These are phyloP conservation scores for Phylloporus rhodoxanthus DNA, from an alignment of 768 basidiomycete species.

Conservation along the genomic window DNA sequence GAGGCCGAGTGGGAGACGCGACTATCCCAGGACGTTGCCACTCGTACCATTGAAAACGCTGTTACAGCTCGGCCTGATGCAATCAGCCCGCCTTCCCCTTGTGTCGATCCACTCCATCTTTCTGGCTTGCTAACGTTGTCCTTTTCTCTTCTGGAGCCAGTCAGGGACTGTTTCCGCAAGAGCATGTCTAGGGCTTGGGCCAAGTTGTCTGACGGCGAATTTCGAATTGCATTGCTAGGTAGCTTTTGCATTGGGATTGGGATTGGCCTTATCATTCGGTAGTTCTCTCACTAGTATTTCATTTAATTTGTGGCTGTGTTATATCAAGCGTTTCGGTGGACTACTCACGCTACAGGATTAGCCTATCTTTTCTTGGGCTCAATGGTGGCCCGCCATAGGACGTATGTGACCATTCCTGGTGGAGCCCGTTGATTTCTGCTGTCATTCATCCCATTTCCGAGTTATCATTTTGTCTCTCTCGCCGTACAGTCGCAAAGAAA, in stretches of 20 bases:
- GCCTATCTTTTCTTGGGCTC: too few species aligned
- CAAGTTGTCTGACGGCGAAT: constrained; percentile 24
- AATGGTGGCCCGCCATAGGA: too few species aligned
- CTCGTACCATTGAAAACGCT: constrained; percentile 39
- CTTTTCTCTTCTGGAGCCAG: constrained; percentile 52
- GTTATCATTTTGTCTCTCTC: neutral
- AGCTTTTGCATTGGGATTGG: constrained; percentile 44
- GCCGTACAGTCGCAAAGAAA: too few species aligned
- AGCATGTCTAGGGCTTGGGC: constrained; percentile 18
- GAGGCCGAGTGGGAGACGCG: constrained; percentile 58
- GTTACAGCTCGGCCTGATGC: constrained; percentile 15
- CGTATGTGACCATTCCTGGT: constrained; percentile 36
- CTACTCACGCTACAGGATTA: constrained; percentile 18
- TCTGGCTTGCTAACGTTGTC: constrained; percentile 59
- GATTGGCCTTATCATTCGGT: constrained; percentile 35
- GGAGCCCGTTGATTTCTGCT: constrained; percentile 16
- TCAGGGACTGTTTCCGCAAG: constrained; percentile 26
- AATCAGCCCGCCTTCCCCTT: constrained; percentile 19
- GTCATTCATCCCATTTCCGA: neutral
- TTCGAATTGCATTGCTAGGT: constrained; percentile 34
- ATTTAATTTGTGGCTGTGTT: neutral
- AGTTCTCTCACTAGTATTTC: neutral
- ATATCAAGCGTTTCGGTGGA: constrained; percentile 17
- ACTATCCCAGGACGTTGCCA: constrained; percentile 59
- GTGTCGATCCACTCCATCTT: constrained; percentile 61